A percentile compares a stretch with the other conserved stretches of the same genome.
phyloP scores from a whole-genome alignment of 495 filamentous ascomycete genomes.

The Annulohypoxylon stygium region DNA sequence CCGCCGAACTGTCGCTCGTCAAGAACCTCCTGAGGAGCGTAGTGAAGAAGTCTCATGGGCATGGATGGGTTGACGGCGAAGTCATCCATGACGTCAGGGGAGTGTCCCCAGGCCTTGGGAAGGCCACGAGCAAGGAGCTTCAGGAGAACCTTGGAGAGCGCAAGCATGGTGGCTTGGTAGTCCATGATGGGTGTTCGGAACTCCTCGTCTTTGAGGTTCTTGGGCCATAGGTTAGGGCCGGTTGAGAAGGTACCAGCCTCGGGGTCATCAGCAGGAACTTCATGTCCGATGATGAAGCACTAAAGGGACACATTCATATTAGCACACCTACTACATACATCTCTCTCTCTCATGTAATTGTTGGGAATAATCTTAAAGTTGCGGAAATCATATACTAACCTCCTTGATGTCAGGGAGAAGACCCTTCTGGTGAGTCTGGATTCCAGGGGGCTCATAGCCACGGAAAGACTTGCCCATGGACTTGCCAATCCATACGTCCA shows the following conservation, averaged over 20 bases:
- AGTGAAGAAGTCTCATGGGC: conserved; percentile 61
- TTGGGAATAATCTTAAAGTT: not conserved
- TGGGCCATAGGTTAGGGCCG: conserved; percentile 66
- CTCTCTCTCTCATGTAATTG: not conserved
- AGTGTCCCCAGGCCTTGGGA: conserved; percentile 56
- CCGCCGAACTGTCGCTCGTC: conserved; percentile 59
- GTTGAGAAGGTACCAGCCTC: conserved; percentile 57
- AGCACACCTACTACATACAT: not conserved
- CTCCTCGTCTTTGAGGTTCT: conserved; percentile 56
- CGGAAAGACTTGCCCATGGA: conserved; percentile 60
- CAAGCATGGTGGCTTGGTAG: conserved; percentile 58
- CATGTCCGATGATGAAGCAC: conserved; percentile 62
- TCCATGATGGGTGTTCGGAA: conserved; percentile 63
- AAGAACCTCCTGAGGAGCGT: conserved; percentile 52
- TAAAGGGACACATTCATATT: conserved; percentile 24
- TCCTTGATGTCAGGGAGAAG: conserved; percentile 66
- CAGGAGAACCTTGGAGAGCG: conserved; percentile 53
- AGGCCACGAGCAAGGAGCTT: conserved; percentile 58
- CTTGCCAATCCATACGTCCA: conserved; percentile 49
- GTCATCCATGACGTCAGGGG: conserved; percentile 54
- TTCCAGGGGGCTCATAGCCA: conserved; percentile 65
- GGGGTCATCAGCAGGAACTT: conserved; percentile 61
- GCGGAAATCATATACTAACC: conserved; percentile 36
- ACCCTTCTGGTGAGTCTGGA: conserved; percentile 63
- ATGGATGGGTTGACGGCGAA: conserved; percentile 62